phyloP scores from a whole-genome alignment of 2,329 filamentous ascomycete species.

The Fusarium austroafricanum region DNA sequence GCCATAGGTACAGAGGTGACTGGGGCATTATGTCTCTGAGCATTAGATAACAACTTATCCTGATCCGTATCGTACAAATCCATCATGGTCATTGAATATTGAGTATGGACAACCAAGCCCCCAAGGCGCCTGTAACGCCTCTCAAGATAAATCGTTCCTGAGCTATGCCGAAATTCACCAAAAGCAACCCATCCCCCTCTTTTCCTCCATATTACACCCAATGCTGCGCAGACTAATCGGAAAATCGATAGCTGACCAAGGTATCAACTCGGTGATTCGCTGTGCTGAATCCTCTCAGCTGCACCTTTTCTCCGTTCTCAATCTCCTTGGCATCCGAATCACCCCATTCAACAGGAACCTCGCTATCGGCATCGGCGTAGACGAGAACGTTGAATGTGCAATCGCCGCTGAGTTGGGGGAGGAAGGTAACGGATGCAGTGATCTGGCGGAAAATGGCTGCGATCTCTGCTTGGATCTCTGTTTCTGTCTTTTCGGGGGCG shows the following conservation, averaged over 20 bases:
- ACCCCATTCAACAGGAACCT: constrained; percentile 98
- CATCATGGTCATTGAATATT: constrained; percentile 14
- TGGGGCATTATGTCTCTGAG: background rate
- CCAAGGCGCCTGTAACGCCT: constrained; percentile 41
- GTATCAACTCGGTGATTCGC: constrained; percentile 95
- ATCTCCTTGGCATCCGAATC: constrained; percentile 99
- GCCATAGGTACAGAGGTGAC: background rate
- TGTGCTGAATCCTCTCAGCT: constrained; percentile 95
- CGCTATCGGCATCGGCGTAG: constrained; percentile 95
- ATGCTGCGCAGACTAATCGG: constrained; percentile 14
- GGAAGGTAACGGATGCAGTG: constrained; percentile 95
- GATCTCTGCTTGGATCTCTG: constrained; percentile 95
- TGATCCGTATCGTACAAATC: constrained; percentile 42
- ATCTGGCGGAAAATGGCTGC: constrained; percentile 98
- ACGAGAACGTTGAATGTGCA: constrained; percentile 99
- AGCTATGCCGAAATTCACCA: constrained; percentile 18
- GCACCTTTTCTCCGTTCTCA: constrained; percentile 91
- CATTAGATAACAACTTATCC: constrained; percentile 32
- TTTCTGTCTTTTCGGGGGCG: constrained; percentile 81
- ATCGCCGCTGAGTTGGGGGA: constrained; percentile 88
- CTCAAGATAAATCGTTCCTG: constrained; percentile 16
- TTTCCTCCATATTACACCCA: background rate
- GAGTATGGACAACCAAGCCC: constrained; percentile 16
- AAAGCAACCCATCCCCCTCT: constrained; percentile 6
- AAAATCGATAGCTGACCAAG: constrained; percentile 86